These are phyloP conservation scores for Mariannaea sp. DNA, from an alignment of 2,329 filamentous ascomycete genomes.

Conservation along the genomic window DNA sequence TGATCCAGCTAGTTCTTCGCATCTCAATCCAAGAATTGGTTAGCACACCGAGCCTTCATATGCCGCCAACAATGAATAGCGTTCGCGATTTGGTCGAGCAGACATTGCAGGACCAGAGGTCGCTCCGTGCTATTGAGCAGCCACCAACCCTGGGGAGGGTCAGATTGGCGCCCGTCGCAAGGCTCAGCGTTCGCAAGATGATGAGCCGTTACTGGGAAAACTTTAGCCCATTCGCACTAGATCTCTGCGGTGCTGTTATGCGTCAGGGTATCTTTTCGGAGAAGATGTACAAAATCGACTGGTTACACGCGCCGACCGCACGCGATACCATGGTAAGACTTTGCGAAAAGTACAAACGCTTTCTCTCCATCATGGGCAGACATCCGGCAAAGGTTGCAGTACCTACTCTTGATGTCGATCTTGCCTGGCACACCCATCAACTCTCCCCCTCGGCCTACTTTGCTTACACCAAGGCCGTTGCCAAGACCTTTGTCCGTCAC, in stretches of 20 bases:
- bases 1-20: conserved; percentile 56
- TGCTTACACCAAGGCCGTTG: conserved; percentile 54
- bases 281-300: conserved; percentile 79
- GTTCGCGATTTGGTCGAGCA: conserved; percentile 57
- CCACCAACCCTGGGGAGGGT: conserved; percentile 16
- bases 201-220: conserved; percentile 75
- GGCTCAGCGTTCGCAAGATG: conserved; percentile 64
- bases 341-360: conserved; percentile 67
- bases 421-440: conserved; percentile 84
- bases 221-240: conserved; percentile 65
- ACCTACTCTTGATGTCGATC: conserved; percentile 74
- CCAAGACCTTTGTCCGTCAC: conserved; percentile 71
- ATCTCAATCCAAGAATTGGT: conserved; percentile 49
- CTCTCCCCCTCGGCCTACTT: conserved; percentile 69
- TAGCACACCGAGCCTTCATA: conserved; percentile 22
- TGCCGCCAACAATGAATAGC: conserved; percentile 52
- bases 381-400: conserved; percentile 58
- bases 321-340: conserved; percentile 67
- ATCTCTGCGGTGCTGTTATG: conserved; percentile 68
- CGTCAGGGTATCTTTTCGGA: conserved; percentile 69
- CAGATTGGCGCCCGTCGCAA: conserved; percentile 32
- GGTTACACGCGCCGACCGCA: conserved; percentile 73
- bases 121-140: conserved; percentile 24
- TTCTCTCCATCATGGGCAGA: conserved; percentile 61
- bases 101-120: conserved; percentile 44